A percentile compares a stretch with the other conserved stretches of the same genome.
These are phyloP conservation scores for Fagopyrum tataricum DNA, from an alignment of 148 eudicot species.

Conservation along the genomic window DNA sequence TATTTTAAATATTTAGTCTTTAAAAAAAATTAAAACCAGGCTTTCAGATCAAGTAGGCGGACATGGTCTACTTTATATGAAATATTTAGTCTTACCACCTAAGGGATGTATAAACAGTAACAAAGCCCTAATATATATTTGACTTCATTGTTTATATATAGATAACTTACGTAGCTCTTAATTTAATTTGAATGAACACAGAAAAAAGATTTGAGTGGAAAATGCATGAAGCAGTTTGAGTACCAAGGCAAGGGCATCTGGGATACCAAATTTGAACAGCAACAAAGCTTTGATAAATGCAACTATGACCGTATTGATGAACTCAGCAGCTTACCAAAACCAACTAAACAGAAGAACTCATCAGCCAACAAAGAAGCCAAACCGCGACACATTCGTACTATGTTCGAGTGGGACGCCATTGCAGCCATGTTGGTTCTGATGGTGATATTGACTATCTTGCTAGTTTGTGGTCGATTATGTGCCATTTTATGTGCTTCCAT, in stretches of 20 bases:
- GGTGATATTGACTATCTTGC: conserved; percentile 15
- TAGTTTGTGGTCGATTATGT: conserved; percentile 23
- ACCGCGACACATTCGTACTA: not conserved
- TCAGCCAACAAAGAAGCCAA: not conserved
- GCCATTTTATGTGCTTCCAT: conserved; percentile 25
- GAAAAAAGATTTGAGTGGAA: not conserved
- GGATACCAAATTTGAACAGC: not conserved
- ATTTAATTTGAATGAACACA: not conserved
- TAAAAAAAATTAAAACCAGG: too few species aligned
- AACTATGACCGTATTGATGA: not conserved
- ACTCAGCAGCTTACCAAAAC: not conserved
- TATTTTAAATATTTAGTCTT: too few species aligned
- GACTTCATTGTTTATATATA: not conserved
- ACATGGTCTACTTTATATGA: too few species aligned
- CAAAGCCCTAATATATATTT: not conserved
- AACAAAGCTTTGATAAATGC: not conserved
- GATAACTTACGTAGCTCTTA: not conserved
- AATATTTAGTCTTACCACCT: too few species aligned
- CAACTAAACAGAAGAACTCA: not conserved
- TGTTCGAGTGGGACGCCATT: not conserved
- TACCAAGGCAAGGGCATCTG: not conserved
- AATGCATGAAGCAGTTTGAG: not conserved
- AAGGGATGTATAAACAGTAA: too few species aligned
- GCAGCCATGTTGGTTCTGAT: conserved; percentile 13
- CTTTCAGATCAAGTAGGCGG: too few species aligned